A percentile compares a stretch with the other conserved stretches of the same genome.
Evolutionary conservation across 108 stramenopile species (phyloP).

Genomic region (Mayamaea pseudoterrestris): DNA sequence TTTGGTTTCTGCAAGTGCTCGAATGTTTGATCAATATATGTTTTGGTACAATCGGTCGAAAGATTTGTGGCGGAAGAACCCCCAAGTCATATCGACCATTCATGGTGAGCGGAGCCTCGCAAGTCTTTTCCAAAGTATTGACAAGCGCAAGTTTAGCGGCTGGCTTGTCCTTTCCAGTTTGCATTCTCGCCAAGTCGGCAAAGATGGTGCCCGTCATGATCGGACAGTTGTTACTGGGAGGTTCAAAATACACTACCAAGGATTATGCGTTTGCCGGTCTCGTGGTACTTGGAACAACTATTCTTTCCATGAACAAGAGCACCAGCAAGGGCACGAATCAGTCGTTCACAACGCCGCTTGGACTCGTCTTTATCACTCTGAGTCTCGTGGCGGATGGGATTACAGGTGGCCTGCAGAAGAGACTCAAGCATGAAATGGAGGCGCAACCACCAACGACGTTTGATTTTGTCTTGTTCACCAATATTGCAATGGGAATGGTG

Average conservation of each 20-base stretch:
- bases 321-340: constrained; percentile 12
- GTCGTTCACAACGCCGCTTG: constrained; percentile 11
- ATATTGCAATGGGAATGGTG: constrained; percentile 58
- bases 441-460: constrained; percentile 49
- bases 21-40: constrained; percentile 58
- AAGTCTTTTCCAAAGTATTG: constrained; percentile 58
- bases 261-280: constrained; percentile 49
- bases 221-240: constrained; percentile 43
- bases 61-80: constrained; percentile 22
- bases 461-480: constrained; percentile 84
- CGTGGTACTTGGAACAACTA: constrained; percentile 61
- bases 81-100: constrained; percentile 35
- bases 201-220: constrained; percentile 91
- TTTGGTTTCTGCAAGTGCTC: constrained; percentile 59
- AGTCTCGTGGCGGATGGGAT: constrained; percentile 58
- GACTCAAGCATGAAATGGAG: constrained; percentile 34
- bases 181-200: constrained; percentile 82
- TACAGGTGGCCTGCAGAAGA: constrained; percentile 60
- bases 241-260: constrained; percentile 35
- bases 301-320: constrained; percentile 46
- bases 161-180: constrained; percentile 72
- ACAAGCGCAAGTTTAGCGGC: constrained; percentile 50
- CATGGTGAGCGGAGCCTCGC: constrained; percentile 37
- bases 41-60: constrained; percentile 30
- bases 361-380: constrained; percentile 40